phyloP scores from a whole-genome alignment of 169 alveolate genomes.

The Pseudocohnilembus persalinus region DNA sequence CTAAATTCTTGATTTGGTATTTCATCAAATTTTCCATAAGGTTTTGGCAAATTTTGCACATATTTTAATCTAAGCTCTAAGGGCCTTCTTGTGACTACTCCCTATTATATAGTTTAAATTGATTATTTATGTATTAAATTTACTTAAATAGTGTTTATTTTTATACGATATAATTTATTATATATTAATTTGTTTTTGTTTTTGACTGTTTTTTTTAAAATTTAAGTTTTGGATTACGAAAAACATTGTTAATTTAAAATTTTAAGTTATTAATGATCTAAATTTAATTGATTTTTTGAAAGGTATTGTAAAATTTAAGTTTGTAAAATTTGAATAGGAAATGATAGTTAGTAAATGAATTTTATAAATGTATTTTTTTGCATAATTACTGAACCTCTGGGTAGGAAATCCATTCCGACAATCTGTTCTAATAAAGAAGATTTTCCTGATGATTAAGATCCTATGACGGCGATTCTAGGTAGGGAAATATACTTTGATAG shows the following conservation, averaged over 20 bases:
- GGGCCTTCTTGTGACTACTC: slow-evolving; percentile 98
- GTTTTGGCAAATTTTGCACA: slow-evolving; percentile 81
- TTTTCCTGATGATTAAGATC: slow-evolving; percentile 87
- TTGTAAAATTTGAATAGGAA: neutral
- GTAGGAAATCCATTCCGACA: slow-evolving; percentile 97
- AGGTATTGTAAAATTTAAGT: neutral
- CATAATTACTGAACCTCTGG: slow-evolving; percentile 90
- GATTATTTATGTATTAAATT: neutral
- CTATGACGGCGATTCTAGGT: slow-evolving; percentile 76
- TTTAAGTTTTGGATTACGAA: too few relatives aligned
- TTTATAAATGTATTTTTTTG: neutral
- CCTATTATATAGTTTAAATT: slow-evolving; percentile 46
- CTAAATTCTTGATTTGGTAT: slow-evolving; percentile 74
- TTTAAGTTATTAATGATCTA: too few relatives aligned
- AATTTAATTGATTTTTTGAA: too few relatives aligned
- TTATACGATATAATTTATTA: too few relatives aligned
- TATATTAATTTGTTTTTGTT: too few relatives aligned
- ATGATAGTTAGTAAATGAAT: neutral
- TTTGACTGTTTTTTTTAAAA: too few relatives aligned
- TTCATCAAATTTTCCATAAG: slow-evolving; percentile 88
- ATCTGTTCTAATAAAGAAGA: slow-evolving; percentile 96
- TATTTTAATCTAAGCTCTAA: slow-evolving; percentile 95
- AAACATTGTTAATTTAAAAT: too few relatives aligned
- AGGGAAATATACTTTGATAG: slow-evolving; percentile 67
- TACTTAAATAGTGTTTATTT: too few relatives aligned